Conservation (phyloP, 2,329 filamentous ascomycete genomes). For the Paecilomyces sp. region DNA sequence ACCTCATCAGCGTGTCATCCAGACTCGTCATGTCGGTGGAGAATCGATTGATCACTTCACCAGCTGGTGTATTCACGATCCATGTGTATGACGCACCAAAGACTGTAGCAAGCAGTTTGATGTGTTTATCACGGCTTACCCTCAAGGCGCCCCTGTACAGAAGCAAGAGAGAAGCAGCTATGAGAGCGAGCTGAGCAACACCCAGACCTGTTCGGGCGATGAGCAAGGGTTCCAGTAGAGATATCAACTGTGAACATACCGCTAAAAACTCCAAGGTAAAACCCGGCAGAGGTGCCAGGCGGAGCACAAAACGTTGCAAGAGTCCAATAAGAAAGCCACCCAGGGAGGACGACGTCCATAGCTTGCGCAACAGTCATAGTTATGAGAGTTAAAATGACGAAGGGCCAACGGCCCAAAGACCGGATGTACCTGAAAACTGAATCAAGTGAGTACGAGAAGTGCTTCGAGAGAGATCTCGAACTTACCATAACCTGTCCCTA, state of each 20-base stretch:
- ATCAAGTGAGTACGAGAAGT: background rate
- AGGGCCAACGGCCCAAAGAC: conserved; percentile 4
- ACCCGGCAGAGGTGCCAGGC: background rate
- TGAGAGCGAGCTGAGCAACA: conserved; percentile 1
- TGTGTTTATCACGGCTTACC: conserved; percentile 7
- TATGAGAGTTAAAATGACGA: background rate
- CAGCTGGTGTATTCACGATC: conserved; percentile 8
- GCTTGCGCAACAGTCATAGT: conserved; percentile 3
- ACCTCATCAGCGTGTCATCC: conserved; percentile 7
- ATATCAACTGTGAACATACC: background rate
- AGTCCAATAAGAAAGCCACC: conserved; percentile 8
- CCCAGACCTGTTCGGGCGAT: conserved; percentile 4
- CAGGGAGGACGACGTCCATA: conserved; percentile 5
- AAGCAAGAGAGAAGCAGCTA: conserved; percentile 5
- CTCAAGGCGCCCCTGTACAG: conserved; percentile 6
- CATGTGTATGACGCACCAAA: conserved; percentile 9
- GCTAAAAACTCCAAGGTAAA: conserved; percentile 2
- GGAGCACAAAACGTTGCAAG: background rate
- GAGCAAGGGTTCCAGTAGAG: background rate
- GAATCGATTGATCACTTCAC: conserved; percentile 9
- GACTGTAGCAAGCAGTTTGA: conserved; percentile 4
- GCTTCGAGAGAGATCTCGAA: background rate
- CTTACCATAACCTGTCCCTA: background rate
- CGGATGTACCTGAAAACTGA: conserved; percentile 5
- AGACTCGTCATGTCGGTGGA: conserved; percentile 8